Evolutionary conservation across 495 filamentous ascomycete species (phyloP).

Genomic region (Xylaria castorea): DNA sequence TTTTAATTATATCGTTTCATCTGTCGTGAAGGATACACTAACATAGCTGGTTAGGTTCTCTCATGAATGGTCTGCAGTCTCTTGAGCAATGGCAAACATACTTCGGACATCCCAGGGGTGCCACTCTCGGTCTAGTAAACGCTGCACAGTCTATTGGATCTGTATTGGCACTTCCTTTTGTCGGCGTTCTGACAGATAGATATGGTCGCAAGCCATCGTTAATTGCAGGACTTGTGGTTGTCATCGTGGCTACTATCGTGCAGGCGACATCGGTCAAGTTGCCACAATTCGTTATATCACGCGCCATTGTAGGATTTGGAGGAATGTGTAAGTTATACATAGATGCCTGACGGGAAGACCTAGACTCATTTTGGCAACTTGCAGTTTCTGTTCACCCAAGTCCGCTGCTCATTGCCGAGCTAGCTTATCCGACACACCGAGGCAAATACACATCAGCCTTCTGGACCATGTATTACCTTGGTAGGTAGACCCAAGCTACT

Average conservation of each 20-base stretch:
- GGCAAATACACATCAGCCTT: conserved; percentile 49
- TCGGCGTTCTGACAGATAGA: conserved; percentile 47
- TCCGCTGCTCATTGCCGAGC: conserved; percentile 66
- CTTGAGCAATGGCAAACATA: conserved; percentile 53
- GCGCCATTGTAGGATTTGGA: conserved; percentile 69
- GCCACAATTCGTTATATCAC: conserved; percentile 64
- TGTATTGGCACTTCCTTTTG: conserved; percentile 57
- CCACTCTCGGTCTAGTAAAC: conserved; percentile 58
- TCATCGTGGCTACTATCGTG: conserved; percentile 59
- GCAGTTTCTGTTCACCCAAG: conserved; percentile 59
- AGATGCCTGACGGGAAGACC: neutral
- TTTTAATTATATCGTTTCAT: neutral
- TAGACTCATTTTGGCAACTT: neutral
- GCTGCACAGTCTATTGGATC: conserved; percentile 61
- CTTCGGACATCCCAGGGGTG: conserved; percentile 48
- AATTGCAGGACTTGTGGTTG: conserved; percentile 55
- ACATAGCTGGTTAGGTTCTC: conserved; percentile 30
- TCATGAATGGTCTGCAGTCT: conserved; percentile 62
- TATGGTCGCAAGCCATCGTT: conserved; percentile 58
- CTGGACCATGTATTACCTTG: conserved; percentile 41
- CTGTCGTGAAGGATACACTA: neutral
- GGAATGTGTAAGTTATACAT: conserved; percentile 43
- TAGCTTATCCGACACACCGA: conserved; percentile 64
- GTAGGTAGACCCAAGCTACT: conserved; percentile 12
- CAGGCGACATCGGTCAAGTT: conserved; percentile 52